Evolutionary conservation across 495 filamentous ascomycete genomes (phyloP), one percentile per base, ranked within the genome.

Genomic region (Aspergillus bertholletiae): DNA sequence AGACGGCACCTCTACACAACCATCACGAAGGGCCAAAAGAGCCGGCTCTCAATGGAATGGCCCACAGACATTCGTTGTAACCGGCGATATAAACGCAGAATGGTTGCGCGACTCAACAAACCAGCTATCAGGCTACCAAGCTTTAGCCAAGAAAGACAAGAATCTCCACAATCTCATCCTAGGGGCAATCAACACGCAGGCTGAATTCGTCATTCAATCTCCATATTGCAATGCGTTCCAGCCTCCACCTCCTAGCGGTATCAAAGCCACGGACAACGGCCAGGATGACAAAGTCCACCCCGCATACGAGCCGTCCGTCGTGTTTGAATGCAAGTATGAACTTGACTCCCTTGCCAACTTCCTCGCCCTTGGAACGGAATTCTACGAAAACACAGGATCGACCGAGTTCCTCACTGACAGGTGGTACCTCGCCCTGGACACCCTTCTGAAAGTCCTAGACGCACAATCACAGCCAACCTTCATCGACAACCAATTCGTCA

Each of bases 141-240:
- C 77, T 1, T 76, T 99, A 18, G 90, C 92, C 1, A 86, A 83
- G 55, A 86, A 88, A 55, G 94, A 97, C 65, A 78, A 81, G 48
- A 74, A 67, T 9, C 83, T 97, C 43, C 80, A 86, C 61, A 85
- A 79, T 46, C 76, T 99, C 24, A 94, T 97, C 43, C 78, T 95
- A 0, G 94, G 94, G 6, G 95, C 95, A 45, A 96, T 99, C 73
- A 96, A 96, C 66, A 97, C 95, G 2, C 94, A 99, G 70, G 84
- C 86, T 23, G 92, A 96, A 66, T 98, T 88, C 60, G 90, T 99
- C 20, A 96, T 97, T 54, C 82, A 90, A 55, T 90, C 88, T 2
- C 94, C 95, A 3, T 99, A 97, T 73, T 99, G 94, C 79, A 96
- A 97, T 73, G 93, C 95, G 24, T 99, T 97, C 74, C 94, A 99